Evolutionary conservation across 371 early-diverging fungal genomes (phyloP), one percentile per base, ranked within the genome.

Genomic region (Circinella umbellata): DNA sequence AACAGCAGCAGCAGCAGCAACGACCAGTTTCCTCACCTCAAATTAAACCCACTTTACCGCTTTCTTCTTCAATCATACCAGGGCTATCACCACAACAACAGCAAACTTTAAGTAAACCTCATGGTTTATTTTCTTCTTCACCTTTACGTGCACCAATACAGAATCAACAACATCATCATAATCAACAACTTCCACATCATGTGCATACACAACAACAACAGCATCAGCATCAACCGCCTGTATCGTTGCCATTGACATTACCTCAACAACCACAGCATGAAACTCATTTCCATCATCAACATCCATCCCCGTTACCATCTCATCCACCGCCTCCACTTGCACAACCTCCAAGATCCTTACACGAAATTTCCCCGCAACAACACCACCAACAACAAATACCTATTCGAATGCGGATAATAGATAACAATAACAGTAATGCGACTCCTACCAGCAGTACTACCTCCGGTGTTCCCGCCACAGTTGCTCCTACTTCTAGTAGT

Each of bases 91-190:
- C 34, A 60, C 60, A 60, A 34, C 70, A 42, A 35, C 69, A 61
- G 20, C 69, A 69, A 63, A 20, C 13, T 15, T n/a, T 62, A 39
- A 69, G 46, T 64, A 71, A 71, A 61, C 62, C 62, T 53, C 70
- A 7, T 49, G 61, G 37, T 37, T 69, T 57, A 49, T 55, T 61
- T 51, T 59, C 11, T 61, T 36, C 27, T 37, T 67, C 55, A n/a
- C 68, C 36, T 65, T 72, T 62, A 68, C 69, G 37, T 66, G 51
- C 51, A 13, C 51, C 51, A n/a, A 67, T 35, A 63, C 63, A 6
- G 11, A 38, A 63, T 18, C 63, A 63, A 17, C 63, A 63, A 15
- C 74, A 77, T 64, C 59, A 73, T 37, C 68, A 71, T 67, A 51
- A 73, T 8, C 76, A 75, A 64, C 66, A 64, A 18, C 47, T 63